Base-by-base conservation (phyloP, 179 eudicot genomes). In the Heliamphora ciliata region DNA sequence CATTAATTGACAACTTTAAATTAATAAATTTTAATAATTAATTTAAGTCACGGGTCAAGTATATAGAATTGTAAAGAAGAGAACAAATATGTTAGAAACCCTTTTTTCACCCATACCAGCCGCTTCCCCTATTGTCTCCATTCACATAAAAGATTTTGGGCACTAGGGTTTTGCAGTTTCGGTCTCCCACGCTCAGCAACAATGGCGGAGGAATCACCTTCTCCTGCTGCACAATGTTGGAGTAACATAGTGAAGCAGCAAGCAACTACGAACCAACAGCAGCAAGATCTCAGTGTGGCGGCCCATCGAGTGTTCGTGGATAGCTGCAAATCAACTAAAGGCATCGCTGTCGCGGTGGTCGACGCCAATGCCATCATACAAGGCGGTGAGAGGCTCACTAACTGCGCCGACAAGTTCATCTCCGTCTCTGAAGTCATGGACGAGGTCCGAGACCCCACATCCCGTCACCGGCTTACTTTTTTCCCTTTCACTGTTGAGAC, bases 351-450 rank as follows among this genome's bases (percentile, higher is more conserved):
- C 44, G 98, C 99, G 0, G 95, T 96, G 21, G 90, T 96, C 17
- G 99, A 96, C 47, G 98, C 99, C 18, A 94, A 91, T 81, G 98
- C 97, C 65, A 89, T 96, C 77, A 96, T 96, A n/a, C 89, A 90
- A 74, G 99, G 96, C 71, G 94, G 94, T 1, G 93, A 90, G 79
- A 84, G 79, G 67, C 89, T 94, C 5, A 17, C 82, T 18, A 61
- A 78, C 80, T 65, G 81, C 8, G 89, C 98, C 7, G 97, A 94
- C 74, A 91, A 88, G 65, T 94, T 95, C n/a, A 92, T 94, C 1
- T 86, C 96, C 21, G 89, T 95, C 14, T 10, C 86, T 0, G 98
- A 95, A 75, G 98, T 95, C 55, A 77, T 90, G 10, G 55, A 52
- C 78, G 98, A 95, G 84, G 84, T 94, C 18, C 91, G 94, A 50